phyloP scores from a whole-genome alignment of 805 yeast genomes.

The Candida incommunis region DNA sequence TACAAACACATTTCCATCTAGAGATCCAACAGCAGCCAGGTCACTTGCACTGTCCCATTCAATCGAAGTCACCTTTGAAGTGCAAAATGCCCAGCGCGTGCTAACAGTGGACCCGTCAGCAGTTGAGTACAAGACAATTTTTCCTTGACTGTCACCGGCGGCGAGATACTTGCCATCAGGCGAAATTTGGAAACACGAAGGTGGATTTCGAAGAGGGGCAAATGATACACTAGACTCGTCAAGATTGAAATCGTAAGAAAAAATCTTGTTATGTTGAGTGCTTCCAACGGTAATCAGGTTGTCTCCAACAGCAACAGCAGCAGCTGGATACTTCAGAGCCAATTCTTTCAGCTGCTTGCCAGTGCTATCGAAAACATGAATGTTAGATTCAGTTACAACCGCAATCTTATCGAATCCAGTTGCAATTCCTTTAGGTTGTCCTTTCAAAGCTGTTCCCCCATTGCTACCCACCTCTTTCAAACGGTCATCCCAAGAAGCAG shows the following conservation, averaged over 20 bases:
- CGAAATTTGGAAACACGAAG: constrained; percentile 52
- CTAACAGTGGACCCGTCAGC: constrained; percentile 42
- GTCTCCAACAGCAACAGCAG: constrained; percentile 32
- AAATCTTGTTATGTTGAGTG: constrained; percentile 30
- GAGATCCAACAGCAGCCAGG: constrained; percentile 61
- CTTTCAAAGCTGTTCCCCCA: constrained; percentile 22
- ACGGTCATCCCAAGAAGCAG: constrained; percentile 88
- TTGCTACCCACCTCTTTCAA: constrained; percentile 29
- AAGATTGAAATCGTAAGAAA: constrained; percentile 14
- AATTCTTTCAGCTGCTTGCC: constrained; percentile 13
- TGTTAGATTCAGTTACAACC: constrained; percentile 30
- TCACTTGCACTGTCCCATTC: constrained; percentile 68
- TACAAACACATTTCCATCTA: constrained; percentile 69
- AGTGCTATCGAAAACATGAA: constrained; percentile 27
- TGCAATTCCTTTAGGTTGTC: constrained; percentile 39
- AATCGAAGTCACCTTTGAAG: constrained; percentile 63
- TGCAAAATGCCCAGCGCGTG: constrained; percentile 92
- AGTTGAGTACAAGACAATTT: constrained; percentile 57
- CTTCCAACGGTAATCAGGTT: constrained; percentile 37
- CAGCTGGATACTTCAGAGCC: constrained; percentile 26
- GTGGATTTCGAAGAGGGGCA: constrained; percentile 42
- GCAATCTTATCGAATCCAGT: constrained; percentile 25
- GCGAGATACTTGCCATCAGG: constrained; percentile 60
- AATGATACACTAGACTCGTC: constrained; percentile 21
- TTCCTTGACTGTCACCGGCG: constrained; percentile 78